Evolutionary conservation across 169 alveolate genomes (phyloP).

Genomic region (Cryptosporidium felis): DNA sequence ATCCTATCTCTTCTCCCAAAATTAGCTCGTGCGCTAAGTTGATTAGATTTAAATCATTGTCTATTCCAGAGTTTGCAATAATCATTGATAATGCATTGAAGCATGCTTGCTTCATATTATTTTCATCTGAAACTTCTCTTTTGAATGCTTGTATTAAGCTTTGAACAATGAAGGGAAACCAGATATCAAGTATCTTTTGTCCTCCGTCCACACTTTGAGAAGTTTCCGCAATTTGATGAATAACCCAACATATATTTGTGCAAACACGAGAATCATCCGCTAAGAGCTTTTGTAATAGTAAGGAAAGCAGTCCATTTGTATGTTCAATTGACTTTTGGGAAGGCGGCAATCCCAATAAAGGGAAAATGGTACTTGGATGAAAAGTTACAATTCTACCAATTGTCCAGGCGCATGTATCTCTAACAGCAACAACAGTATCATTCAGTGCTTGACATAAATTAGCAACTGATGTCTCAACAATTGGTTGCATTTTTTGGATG

Average conservation of each 20-base stretch:
- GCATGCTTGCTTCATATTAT: constrained; percentile 66
- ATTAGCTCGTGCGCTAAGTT: constrained; percentile 55
- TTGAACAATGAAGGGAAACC: constrained; percentile 59
- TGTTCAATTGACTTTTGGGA: constrained; percentile 1
- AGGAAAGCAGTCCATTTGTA: constrained; percentile 10
- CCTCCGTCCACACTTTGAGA: constrained; percentile 63
- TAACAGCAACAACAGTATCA: constrained; percentile 89
- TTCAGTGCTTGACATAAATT: constrained; percentile 83
- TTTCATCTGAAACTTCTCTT: constrained; percentile 39
- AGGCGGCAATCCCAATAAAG: constrained; percentile 81
- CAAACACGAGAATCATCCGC: constrained; percentile 71
- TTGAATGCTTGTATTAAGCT: constrained; percentile 58
- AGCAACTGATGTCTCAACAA: constrained; percentile 85
- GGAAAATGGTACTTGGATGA: constrained; percentile 84
- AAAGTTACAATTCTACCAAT: constrained; percentile 88
- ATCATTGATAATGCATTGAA: constrained; percentile 60
- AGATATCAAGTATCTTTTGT: constrained; percentile 19
- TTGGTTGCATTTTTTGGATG: constrained; percentile 84
- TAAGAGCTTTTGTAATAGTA: constrained; percentile 44
- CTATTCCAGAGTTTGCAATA: constrained; percentile 38
- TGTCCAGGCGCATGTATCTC: constrained; percentile 94
- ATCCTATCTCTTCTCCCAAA: constrained; percentile 62
- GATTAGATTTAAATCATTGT: constrained; percentile 20
- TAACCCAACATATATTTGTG: constrained; percentile 60
- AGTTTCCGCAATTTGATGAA: constrained; percentile 58